phyloP scores from a whole-genome alignment of 2,329 filamentous ascomycete genomes.

The Fusarium redolens region DNA sequence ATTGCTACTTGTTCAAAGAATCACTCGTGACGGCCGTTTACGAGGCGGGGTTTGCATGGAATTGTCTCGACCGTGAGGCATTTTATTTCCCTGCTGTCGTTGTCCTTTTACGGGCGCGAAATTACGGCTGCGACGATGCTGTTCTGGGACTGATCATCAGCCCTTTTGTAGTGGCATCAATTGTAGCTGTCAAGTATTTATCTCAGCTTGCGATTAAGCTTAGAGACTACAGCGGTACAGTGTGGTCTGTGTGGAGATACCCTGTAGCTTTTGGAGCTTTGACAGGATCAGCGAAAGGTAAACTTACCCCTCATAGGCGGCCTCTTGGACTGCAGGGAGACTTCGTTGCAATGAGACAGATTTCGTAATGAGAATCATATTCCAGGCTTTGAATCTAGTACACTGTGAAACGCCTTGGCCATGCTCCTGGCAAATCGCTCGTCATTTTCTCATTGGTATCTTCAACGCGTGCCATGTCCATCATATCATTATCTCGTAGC shows the following conservation, averaged over 20 bases:
- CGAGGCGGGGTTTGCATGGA: neutral
- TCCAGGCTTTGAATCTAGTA: too few species aligned
- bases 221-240: slow-evolving; percentile 14
- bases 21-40: neutral
- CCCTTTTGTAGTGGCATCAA: slow-evolving; percentile 10
- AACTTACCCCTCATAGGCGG: neutral
- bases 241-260: slow-evolving; percentile 12
- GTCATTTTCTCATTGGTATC: neutral
- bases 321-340: neutral
- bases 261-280: neutral
- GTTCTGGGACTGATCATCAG: slow-evolving; percentile 17
- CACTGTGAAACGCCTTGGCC: accelerated
- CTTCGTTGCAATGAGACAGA: neutral
- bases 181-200: slow-evolving; percentile 22
- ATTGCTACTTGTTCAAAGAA: too few species aligned
- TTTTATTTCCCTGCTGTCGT: neutral
- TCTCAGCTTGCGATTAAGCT: slow-evolving; percentile 1
- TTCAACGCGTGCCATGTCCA: too few species aligned
- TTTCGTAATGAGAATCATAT: neutral
- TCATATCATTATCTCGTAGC: neutral
- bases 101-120: neutral
- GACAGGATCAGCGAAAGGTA: neutral
- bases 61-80: slow-evolving; percentile 6
- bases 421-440: neutral
- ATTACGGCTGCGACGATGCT: slow-evolving; percentile 4